Base-by-base conservation (phyloP, 805 yeast species). In the Yarrowia deformans region DNA sequence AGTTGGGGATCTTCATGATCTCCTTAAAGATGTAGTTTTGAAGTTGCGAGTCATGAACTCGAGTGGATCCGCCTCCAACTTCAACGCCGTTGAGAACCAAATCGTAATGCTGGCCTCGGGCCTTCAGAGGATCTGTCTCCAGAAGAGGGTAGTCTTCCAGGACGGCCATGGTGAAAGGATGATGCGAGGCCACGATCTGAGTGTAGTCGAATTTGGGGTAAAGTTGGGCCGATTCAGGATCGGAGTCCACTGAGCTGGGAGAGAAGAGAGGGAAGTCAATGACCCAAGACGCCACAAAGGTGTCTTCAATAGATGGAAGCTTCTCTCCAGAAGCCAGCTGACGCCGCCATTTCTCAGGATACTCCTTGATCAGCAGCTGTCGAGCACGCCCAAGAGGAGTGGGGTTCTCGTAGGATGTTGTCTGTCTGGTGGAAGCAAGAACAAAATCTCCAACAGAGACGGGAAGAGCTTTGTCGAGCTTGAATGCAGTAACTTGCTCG, bases 61-160 rank as follows among this genome's bases (percentile, higher is more conserved):
- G 91, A 72, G 97, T 84, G 7, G 97, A 91, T 0, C 99, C 99
- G 19, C 99, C 99, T 35, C 99, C 99, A 1, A 93, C 84, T 76
- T 95, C 99, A 8, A 90, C 91, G 1, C 99, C 99, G 75, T 94
- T 94, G 46, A 95, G 81, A 0, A 95, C 99, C 16, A 95, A 79
- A 76, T 95, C 99, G 77, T 93, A 95, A 78, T 95, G 99, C 74
- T 91, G 96, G 12, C 98, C 99, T 46, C 86, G 83, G 1, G 89
- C 92, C 48, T 80, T 76, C 34, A 91, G 78, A 6, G 96, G 96
- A 19, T 83, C 81, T 0, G 81, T 72, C 8, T 75, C 82, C 7
- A 93, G 79, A 8, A 80, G 76, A 1, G 84, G 84, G 73, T 89
- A 89, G 75, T 92, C 97, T 14, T 85, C 87, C 0, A 86, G 75